Base-by-base conservation (phyloP, 1,284 basidiomycete species). In the Vanrija humicola region DNA sequence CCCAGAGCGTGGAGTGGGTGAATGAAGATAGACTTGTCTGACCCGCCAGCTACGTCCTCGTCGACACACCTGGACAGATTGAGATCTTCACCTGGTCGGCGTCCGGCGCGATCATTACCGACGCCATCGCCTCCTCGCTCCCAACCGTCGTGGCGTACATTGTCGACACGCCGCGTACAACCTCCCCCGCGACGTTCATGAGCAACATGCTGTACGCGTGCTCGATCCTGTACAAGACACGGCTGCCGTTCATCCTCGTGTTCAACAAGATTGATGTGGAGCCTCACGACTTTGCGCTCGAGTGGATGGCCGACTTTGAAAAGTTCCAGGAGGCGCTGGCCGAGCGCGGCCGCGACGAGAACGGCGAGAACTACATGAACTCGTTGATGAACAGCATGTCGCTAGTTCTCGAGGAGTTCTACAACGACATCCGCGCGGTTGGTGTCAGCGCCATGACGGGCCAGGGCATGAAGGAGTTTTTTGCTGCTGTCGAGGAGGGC, bases 61-160 rank as follows among this genome's bases (percentile, higher is more conserved):
- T 98, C 34, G 96, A 99, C 70, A 99, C 96, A 0, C 96, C 96
- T 3, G 96, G 96, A 6, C 96, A 99, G 77, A 99, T 99, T 68
- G 96, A 99, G 77, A 98, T 98, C 69, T 99, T 99, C 71, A 99
- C 96, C 44, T 99, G 96, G 96, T 97, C 93, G 0, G 96, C 96
- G 1, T 97, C 93, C 28, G 96, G 96, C 3, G 87, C 94, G 4
- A 98, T 99, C 72, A 97, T 99, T 67, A 98, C 96, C 18, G 94
- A 98, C 71, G 90, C 96, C n/a, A 82, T 98, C 29, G 95, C 95
- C 0, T 89, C 90, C 10, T 85, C 92, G 0, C 80, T 98, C 59
- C 96, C 96, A 0, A 89, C 95, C 0, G 90, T 94, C 23, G 86
- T 99, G 39, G 96, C 94, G 12, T 99, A 98, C 73, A 85, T 99